Evolutionary conservation across 257 asterid species (phyloP), one percentile per base, ranked within the genome.

Genomic region (Solanum pennellii): DNA sequence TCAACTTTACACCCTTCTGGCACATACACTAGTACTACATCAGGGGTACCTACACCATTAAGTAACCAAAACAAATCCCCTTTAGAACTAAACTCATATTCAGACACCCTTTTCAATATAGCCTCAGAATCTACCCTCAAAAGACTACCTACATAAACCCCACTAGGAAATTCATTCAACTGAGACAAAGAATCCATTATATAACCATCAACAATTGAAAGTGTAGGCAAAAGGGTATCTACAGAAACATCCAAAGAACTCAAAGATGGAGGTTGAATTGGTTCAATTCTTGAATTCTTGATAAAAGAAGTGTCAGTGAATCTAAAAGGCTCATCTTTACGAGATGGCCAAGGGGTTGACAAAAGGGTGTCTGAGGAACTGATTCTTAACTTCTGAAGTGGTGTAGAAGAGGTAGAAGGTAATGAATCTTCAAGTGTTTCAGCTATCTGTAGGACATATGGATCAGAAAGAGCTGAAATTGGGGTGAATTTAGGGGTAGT

Each of bases 31-130:
- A 96, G 88, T 79, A 94, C 84, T 93, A 94, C 80, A 89, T 97
- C 98, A 52, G 96, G 94, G 68, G 99, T 93, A 86, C 98, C 98
- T 74, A 95, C 97, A 42, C 98, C 99, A 86, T 95, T 97, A 83
- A 97, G 93, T 29, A 94, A 94, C 96, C 96, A 95, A 91, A 95
- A 95, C 93, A 97, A 86, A 87, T 95, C 99, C 83, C 99, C 98
- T 41, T 89, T 89, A 86, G 91, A 95, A 91, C 91, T 75, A 23
- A 95, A 89, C 18, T 91, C 91, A 87, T 88, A 90, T 42, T 91
- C 91, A 66, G 95, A 92, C 69, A 94, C 98, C 92, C 91, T 94
- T 69, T 93, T 91, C 93, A 90, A 59, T 49, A 93, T 71, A 60
- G 21, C 87, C 83, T 94, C 94, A 18, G 96, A 95, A 88, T 74